These are phyloP conservation scores for Celoporthe dispersa DNA, from an alignment of 2,329 filamentous ascomycete genomes.

Conservation along the genomic window DNA sequence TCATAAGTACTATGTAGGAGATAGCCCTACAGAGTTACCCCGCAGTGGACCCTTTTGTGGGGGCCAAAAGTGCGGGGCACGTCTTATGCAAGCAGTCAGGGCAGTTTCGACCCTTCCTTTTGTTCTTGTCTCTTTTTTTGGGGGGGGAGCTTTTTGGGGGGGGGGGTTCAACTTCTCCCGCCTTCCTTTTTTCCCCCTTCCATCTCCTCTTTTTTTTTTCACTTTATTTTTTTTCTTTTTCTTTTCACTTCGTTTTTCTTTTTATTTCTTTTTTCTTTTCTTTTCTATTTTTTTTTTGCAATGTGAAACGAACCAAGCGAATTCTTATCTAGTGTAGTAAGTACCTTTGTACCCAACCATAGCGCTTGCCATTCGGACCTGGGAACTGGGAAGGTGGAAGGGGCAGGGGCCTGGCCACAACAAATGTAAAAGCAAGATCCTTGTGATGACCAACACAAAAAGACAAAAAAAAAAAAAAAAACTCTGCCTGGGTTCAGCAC, in stretches of 20 bases:
- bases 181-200: neutral
- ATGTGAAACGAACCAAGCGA: neutral
- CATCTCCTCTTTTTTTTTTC: no score
- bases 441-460: neutral
- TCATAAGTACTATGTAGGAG: neutral
- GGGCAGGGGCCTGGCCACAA: neutral
- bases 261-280: no score
- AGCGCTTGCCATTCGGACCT: neutral
- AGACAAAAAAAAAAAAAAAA: neutral
- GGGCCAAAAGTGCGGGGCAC: conserved; percentile 26
- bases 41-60: conserved; percentile 12
- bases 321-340: neutral
- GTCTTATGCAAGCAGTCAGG: neutral
- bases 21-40: neutral
- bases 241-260: no score
- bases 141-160: no score
- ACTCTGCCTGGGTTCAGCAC: neutral
- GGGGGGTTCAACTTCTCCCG: no score
- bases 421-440: neutral
- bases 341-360: neutral
- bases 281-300: no score
- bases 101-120: neutral
- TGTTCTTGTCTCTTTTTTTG: neutral
- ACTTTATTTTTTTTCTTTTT: no score
- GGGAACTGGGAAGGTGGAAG: neutral